Conservation (phyloP, 1,139 yeast genomes). For the Ogataea hybrid region DNA sequence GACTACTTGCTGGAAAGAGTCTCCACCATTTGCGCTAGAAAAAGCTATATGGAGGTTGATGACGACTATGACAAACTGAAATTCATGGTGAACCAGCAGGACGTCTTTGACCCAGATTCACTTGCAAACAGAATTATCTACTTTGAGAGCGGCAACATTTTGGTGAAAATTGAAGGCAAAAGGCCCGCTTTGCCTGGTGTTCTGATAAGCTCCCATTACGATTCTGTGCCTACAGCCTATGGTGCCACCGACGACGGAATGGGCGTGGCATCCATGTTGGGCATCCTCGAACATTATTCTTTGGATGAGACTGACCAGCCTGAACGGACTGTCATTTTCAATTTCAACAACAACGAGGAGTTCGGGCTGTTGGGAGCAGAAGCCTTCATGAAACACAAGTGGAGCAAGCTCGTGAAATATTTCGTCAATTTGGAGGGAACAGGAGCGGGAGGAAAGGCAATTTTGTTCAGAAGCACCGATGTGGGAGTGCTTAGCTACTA, state of each 20-base stretch:
- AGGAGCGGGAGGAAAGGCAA: slow-evolving; percentile 89
- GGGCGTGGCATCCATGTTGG: slow-evolving; percentile 84
- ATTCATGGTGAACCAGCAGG: slow-evolving; percentile 46
- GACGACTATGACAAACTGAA: slow-evolving; percentile 47
- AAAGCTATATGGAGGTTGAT: slow-evolving; percentile 42
- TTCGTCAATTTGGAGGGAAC: slow-evolving; percentile 93
- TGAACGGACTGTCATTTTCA: slow-evolving; percentile 68
- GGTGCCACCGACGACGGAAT: slow-evolving; percentile 95
- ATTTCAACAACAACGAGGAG: slow-evolving; percentile 89
- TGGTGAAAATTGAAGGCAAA: slow-evolving; percentile 70
- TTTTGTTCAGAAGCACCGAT: slow-evolving; percentile 82
- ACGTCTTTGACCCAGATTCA: slow-evolving; percentile 42
- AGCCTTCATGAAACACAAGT: slow-evolving; percentile 70
- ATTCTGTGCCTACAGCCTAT: slow-evolving; percentile 81
- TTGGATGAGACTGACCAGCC: slow-evolving; percentile 48
- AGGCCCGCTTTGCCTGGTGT: slow-evolving; percentile 59
- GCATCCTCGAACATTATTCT: slow-evolving; percentile 55
- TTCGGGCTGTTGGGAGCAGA: slow-evolving; percentile 85
- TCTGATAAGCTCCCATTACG: slow-evolving; percentile 81
- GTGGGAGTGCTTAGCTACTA: slow-evolving; percentile 65
- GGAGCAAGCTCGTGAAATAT: slow-evolving; percentile 61
- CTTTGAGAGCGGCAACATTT: slow-evolving; percentile 75
- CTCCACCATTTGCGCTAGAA: slow-evolving; percentile 30
- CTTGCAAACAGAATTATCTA: slow-evolving; percentile 51
- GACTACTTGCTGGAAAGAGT: slow-evolving; percentile 57